These are phyloP conservation scores for Cyathus striatus DNA, from an alignment of 768 basidiomycete species.

Conservation along the genomic window DNA sequence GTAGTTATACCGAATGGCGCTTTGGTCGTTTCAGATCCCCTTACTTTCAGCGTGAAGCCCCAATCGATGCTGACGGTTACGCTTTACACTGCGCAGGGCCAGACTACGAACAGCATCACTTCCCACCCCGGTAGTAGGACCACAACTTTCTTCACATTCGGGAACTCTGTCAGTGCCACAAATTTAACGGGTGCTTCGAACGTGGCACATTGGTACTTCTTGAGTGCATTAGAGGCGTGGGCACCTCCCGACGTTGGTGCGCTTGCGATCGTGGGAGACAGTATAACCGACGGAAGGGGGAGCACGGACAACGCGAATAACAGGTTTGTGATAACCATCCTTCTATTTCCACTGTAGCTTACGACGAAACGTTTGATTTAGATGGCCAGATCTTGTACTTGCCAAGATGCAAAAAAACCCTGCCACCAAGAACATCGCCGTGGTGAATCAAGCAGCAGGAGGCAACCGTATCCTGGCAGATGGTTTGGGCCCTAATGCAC, in stretches of 20 bases:
- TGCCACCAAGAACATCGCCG: conserved; percentile 27
- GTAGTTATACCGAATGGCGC: conserved; percentile 39
- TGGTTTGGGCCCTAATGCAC: conserved; percentile 41
- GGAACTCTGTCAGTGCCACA: conserved; percentile 27
- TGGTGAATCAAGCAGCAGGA: conserved; percentile 47
- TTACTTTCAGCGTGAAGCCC: conserved; percentile 31
- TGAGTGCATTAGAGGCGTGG: conserved; percentile 37
- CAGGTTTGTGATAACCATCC: conserved; percentile 19
- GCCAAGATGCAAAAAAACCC: conserved; percentile 31
- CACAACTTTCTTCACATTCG: conserved; percentile 35
- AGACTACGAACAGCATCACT: conserved; percentile 33
- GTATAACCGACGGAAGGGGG: conserved; percentile 48
- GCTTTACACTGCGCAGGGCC: conserved; percentile 34
- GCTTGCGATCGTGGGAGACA: conserved; percentile 45
- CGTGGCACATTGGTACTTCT: conserved; percentile 28
- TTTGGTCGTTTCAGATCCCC: conserved; percentile 38
- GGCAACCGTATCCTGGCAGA: conserved; percentile 48
- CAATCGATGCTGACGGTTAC: conserved; percentile 35
- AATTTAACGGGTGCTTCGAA: conserved; percentile 28
- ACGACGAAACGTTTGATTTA: conserved; percentile 5
- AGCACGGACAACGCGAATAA: conserved; percentile 39
- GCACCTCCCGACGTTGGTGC: conserved; percentile 20
- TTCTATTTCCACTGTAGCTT: too few species aligned
- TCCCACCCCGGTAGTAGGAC: conserved; percentile 46
- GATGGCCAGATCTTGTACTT: conserved; percentile 46